Percentiles rank a stretch among this genome's conserved stretches.
These are phyloP conservation scores for Clitopilus passeckerianus DNA, from an alignment of 768 basidiomycete genomes.

Conservation along the genomic window DNA sequence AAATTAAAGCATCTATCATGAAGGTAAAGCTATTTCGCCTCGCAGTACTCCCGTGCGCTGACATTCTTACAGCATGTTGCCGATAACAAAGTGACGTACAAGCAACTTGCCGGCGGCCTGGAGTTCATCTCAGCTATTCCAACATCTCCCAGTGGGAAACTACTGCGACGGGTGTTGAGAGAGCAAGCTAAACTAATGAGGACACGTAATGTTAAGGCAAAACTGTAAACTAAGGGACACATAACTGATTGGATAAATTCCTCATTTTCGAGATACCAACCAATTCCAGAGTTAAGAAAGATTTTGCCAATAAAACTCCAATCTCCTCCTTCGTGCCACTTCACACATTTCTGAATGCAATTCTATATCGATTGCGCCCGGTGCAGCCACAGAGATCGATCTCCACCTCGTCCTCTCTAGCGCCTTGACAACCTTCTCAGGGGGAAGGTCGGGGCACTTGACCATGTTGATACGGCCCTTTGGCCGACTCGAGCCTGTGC, in stretches of 20 bases:
- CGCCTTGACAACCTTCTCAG: background rate
- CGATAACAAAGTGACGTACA: conserved; percentile 50
- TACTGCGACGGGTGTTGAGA: conserved; percentile 42
- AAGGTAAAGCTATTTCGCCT: conserved; percentile 27
- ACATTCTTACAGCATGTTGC: conserved; percentile 40
- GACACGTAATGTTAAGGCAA: conserved; percentile 5
- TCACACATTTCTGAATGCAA: too few relatives aligned
- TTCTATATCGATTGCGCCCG: too few relatives aligned
- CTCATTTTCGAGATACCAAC: too few relatives aligned
- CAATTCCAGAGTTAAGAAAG: too few relatives aligned
- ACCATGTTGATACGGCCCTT: background rate
- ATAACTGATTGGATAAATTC: too few relatives aligned
- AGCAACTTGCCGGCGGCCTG: conserved; percentile 55
- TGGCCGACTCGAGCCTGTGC: background rate
- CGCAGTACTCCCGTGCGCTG: background rate
- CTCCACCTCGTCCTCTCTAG: too few relatives aligned
- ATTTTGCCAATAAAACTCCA: too few relatives aligned
- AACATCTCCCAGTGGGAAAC: conserved; percentile 60
- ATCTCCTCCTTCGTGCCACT: too few relatives aligned
- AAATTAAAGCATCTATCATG: conserved; percentile 39
- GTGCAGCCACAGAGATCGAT: too few relatives aligned
- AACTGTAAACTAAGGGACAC: conserved; percentile 1
- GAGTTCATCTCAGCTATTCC: conserved; percentile 52
- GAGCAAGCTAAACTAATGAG: conserved; percentile 35
- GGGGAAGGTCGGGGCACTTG: background rate